Evolutionary conservation across 2,329 filamentous ascomycete genomes (phyloP), one percentile per base, ranked within the genome.

Genomic region (Trichoderma atrobrunneum): DNA sequence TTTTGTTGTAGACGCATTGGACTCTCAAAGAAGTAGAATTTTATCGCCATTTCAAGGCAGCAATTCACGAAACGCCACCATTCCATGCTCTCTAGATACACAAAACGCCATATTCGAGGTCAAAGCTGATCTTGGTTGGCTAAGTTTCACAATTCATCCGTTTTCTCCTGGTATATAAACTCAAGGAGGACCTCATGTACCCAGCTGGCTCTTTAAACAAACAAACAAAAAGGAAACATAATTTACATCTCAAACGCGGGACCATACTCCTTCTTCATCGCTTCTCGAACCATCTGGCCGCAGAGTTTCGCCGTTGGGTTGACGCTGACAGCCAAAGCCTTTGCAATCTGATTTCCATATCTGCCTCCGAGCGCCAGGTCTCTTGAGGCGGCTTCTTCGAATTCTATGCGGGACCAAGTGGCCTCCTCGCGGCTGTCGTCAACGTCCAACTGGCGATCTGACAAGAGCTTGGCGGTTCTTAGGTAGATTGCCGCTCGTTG

Each of bases 241-340:
- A 10, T 51, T 79, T 75, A 84, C 70, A 77, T 77, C 34, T 82
- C 82, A 78, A 85, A 86, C 11, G 81, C 83, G n/a, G 84, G 82
- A 0, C 87, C 88, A 76, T 90, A 91, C 78, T 92, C 90, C 79
- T 89, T 90, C 82, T 86, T 90, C 89, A 92, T 90, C 63, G 90
- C 90, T 80, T 91, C 88, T 64, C 87, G 86, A 48, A 92, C 90
- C 78, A 92, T 92, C 76, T 90, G 86, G 2, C 90, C 90, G 77
- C 90, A 92, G 57, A 92, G 81, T 81, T 92, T 92, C 3, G 90
- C 90, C 18, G 89, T 91, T 28, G 90, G 90, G 78, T 92, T 92
- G 32, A 88, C 87, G 78, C 85, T 87, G 65, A 92, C 90, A 7
- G 89, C 89, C 74, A 92, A 80, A 5, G 85, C 87, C 78, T 89